Evolutionary conservation across 2,329 filamentous ascomycete genomes (phyloP).

Genomic region (Pseudogymnoascus sp.): DNA sequence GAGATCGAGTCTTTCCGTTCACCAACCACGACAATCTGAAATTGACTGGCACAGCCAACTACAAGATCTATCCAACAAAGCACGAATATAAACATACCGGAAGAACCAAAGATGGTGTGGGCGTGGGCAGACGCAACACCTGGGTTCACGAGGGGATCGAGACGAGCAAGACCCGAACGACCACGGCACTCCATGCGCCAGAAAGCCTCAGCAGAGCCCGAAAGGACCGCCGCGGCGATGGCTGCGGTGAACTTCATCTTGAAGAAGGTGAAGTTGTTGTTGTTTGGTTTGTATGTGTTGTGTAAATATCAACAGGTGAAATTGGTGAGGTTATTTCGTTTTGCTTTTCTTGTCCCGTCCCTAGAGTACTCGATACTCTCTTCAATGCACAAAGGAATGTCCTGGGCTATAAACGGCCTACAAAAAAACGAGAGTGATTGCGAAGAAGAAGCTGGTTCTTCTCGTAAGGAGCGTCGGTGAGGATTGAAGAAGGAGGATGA

Average conservation of each 20-base stretch:
- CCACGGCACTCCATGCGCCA: constrained; percentile 84
- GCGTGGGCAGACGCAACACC: constrained; percentile 54
- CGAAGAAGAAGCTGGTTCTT: background rate
- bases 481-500: background rate
- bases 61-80: background rate
- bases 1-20: background rate
- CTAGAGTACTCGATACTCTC: background rate
- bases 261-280: background rate
- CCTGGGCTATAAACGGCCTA: background rate
- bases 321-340: background rate
- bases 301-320: background rate
- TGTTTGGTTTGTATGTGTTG: background rate
- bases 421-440: background rate
- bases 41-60: background rate
- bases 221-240: background rate
- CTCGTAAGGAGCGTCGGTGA: constrained; percentile 1
- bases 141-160: constrained; percentile 67
- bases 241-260: constrained; percentile 6
- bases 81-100: constrained; percentile 46
- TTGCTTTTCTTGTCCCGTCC: background rate
- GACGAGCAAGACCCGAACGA: constrained; percentile 56
- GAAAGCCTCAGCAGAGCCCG: constrained; percentile 50
- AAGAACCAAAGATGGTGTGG: constrained; percentile 68
- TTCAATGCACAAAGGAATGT: background rate
- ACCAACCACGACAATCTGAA: background rate